Evolutionary conservation across 2,329 filamentous ascomycete genomes (phyloP), one percentile per base, ranked within the genome.

Genomic region (Epichloe brachyelytri): DNA sequence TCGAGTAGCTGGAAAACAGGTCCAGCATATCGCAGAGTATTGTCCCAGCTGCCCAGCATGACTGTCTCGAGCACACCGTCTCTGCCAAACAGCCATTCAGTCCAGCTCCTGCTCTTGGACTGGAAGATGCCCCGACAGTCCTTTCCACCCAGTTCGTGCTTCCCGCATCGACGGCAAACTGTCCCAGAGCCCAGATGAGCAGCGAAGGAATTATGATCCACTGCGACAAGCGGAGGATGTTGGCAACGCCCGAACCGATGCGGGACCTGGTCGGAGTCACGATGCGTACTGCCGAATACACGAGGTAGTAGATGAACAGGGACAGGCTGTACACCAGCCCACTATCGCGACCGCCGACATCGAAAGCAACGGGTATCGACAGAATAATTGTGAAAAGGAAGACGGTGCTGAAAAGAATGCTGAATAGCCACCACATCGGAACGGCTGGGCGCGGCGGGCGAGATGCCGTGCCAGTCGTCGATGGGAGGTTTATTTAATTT

Each of bases 341-440:
- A 64, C 89, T 95, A 61, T 93, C 90, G 62, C 88, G 84, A 55
- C 93, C 93, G 65, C 93, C 93, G 63, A 97, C 91, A 79, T 98
- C 93, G 73, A 97, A 97, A 62, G 91, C 88, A 65, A 98, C 83
- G 55, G 93, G 93, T 65, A 98, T 93, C 55, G 89, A 95, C 65
- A 97, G 86, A 64, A 97, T 83, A 68, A 96, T 89, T 71, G 86
- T 86, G 70, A 90, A 78, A 61, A 97, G 82, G 72, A 96, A 97
- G 70, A 88, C 71, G 65, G 84, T 76, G 71, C 88, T 88, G 64
- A 88, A 88, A 60, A 90, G 65, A 66, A 85, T 78, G 66, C 85
- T 83, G 69, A 90, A 81, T 69, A 91, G 76, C 85, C 76, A 79
- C 76, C 85, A 89, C 87, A 95, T 95, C 70, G 73, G 65, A 60